phyloP scores from a whole-genome alignment of 164 flowering plant genomes.

The Houttuynia cordata region DNA sequence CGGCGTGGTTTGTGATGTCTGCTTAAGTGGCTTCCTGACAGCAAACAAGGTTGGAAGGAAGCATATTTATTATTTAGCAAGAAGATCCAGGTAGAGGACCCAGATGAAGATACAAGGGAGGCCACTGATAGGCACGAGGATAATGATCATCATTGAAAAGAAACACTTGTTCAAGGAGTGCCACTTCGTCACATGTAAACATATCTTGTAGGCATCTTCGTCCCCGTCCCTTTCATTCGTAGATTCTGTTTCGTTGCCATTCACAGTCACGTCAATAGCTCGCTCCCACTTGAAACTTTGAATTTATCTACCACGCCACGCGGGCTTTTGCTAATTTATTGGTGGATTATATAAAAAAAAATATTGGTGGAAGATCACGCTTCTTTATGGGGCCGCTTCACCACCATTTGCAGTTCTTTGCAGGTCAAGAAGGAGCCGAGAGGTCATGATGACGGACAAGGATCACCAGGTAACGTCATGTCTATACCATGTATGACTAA shows the following conservation, averaged over 20 bases:
- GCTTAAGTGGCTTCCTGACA: neutral
- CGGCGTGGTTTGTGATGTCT: neutral
- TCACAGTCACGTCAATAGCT: too few species aligned
- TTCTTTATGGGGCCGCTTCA: too few species aligned
- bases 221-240: neutral
- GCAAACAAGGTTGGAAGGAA: neutral
- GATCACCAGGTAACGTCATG: too few species aligned
- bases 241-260: neutral
- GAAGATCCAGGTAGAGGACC: neutral
- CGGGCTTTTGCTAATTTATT: too few species aligned
- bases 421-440: too few species aligned
- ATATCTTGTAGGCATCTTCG: neutral
- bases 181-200: constrained; percentile 1
- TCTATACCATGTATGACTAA: too few species aligned
- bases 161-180: neutral
- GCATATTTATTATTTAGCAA: too few species aligned
- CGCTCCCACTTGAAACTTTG: neutral
- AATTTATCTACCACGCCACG: too few species aligned
- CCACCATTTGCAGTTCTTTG: too few species aligned
- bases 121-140: neutral
- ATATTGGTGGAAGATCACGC: too few species aligned
- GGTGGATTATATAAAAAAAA: too few species aligned
- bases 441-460: too few species aligned
- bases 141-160: constrained; percentile 2
- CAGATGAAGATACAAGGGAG: neutral